These are phyloP conservation scores for Colletotrichum sp. DNA, from an alignment of 2,329 filamentous ascomycete species.

Conservation along the genomic window DNA sequence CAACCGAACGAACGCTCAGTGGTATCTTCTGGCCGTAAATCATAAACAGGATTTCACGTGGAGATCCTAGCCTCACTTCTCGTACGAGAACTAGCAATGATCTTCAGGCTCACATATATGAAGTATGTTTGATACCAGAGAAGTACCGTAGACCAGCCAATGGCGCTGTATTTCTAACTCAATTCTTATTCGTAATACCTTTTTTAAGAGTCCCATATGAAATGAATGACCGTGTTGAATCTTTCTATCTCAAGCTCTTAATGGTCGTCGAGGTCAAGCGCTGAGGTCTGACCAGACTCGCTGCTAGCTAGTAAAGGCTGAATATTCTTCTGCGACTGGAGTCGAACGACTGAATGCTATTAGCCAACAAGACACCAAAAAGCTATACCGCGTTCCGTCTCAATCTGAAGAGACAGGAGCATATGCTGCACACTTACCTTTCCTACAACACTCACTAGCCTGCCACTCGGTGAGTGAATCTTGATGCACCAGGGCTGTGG, in stretches of 20 bases:
- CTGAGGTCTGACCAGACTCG: background rate
- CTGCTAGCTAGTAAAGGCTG: background rate
- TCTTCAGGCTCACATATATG: background rate
- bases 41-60: background rate
- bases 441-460: background rate
- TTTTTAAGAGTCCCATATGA: background rate
- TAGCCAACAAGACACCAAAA: background rate
- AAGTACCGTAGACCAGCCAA: background rate
- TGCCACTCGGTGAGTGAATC: background rate
- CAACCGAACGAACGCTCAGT: background rate
- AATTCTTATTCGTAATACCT: background rate
- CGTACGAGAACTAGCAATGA: background rate
- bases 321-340: background rate
- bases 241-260: background rate
- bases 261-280: background rate
- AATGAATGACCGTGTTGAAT: background rate
- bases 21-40: background rate
- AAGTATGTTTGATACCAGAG: background rate
- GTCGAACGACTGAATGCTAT: background rate
- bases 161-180: background rate
- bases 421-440: background rate
- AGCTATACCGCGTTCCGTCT: background rate
- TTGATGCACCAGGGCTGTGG: background rate
- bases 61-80: background rate
- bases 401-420: background rate